phyloP scores from a whole-genome alignment of 805 yeast genomes.

The Cyberlindnera galapagoensis region DNA sequence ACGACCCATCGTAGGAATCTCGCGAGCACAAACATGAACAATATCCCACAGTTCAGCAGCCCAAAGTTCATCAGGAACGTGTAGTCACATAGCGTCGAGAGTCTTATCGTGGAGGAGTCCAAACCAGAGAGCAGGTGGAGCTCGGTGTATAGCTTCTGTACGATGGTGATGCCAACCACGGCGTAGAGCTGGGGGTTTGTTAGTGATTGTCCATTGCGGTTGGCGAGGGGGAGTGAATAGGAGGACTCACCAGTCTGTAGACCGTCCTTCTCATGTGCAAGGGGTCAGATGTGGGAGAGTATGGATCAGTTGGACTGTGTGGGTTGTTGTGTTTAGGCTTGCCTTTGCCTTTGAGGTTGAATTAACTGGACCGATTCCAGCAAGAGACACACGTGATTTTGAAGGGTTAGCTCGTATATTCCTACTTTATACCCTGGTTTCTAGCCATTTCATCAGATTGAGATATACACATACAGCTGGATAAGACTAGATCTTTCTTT shows the following conservation, averaged over 20 bases:
- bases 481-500: too few relatives aligned
- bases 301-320: too few relatives aligned
- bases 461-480: too few relatives aligned
- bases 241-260: not conserved
- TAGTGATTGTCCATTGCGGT: not conserved
- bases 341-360: too few relatives aligned
- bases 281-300: too few relatives aligned
- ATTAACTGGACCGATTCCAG: too few relatives aligned
- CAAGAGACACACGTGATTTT: too few relatives aligned
- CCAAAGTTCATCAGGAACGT: slow-evolving; percentile 10
- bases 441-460: too few relatives aligned
- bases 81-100: slow-evolving; percentile 2
- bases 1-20: slow-evolving; percentile 7
- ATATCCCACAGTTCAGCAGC: slow-evolving; percentile 5
- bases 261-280: slow-evolving; percentile 1
- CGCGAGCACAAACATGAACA: slow-evolving; percentile 5
- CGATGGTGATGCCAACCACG: slow-evolving; percentile 7
- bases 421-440: too few relatives aligned
- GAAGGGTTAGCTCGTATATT: too few relatives aligned
- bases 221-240: not conserved
- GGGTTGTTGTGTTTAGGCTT: too few relatives aligned
- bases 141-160: slow-evolving; percentile 9
- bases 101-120: slow-evolving; percentile 3
- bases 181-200: slow-evolving; percentile 5
- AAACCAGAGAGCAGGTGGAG: not conserved